Base-by-base conservation (phyloP, 2,329 filamentous ascomycete genomes). In the Trichophyton simii region DNA sequence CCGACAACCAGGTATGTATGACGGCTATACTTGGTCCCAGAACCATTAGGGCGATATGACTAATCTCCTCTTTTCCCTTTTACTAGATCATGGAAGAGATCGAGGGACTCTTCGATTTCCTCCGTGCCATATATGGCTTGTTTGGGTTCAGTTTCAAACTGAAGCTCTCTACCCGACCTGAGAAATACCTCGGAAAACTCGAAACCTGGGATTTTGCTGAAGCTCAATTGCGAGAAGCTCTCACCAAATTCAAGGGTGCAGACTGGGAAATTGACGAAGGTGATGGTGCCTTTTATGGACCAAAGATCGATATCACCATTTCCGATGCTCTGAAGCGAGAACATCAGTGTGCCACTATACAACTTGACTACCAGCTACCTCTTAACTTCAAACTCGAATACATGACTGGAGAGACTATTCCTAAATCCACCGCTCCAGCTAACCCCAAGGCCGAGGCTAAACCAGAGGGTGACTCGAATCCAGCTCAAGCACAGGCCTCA, bases 241-340 rank as follows among this genome's bases (percentile, higher is more conserved):
- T 99, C 57, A 83, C 94, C 66, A 82, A 86, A 65, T 97, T 96
- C 74, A 81, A 83, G 61, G 76, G 86, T 63, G 81, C 85, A 38
- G 79, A 85, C 65, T 99, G 94, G 94, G 87, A 89, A 73, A 80
- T 96, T 59, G 96, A 97, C 75, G 87, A 90, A 63, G 94, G 92
- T 62, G 94, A 99, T 69, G 94, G 94, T 71, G 94, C 94, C 60
- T 99, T 97, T 78, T 99, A 99, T 74, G 94, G 94, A 1, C 94
- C 94, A 59, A 99, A 99, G 83, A 96, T 97, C 68, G 94, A 99
- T 69, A 94, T 99, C 71, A 95, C 89, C 64, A 91, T 99, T 70
- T 87, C 86, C 59, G 92, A 96, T 75, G 89, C 89, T 54, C 79
- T 96, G 67, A 85, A 85, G 75, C 84, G 91, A 72, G 89, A 91